Evolutionary conservation across 805 yeast genomes (phyloP).

Genomic region (Pichia exigua): DNA sequence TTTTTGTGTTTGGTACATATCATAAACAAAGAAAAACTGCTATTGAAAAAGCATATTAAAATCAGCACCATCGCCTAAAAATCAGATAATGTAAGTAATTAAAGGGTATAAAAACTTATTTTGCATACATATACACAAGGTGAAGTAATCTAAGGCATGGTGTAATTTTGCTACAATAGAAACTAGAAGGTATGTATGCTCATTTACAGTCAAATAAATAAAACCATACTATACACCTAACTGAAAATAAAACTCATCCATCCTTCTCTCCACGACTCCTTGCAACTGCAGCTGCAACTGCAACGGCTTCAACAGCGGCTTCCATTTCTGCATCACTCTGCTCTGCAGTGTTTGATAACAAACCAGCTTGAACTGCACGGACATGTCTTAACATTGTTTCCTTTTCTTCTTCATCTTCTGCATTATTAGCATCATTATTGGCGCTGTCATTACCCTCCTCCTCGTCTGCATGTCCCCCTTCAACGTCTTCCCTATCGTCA

Average conservation of each 20-base stretch:
- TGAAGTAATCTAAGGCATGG: too few relatives aligned
- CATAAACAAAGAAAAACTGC: too few relatives aligned
- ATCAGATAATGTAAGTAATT: too few relatives aligned
- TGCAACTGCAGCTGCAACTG: conserved; percentile 15
- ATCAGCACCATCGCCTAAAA: too few relatives aligned
- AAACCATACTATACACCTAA: too few relatives aligned
- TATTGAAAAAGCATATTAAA: too few relatives aligned
- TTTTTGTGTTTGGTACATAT: too few relatives aligned
- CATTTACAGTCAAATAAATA: too few relatives aligned
- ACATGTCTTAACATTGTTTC: conserved; percentile 7
- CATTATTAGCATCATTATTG: background rate
- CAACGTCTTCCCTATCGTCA: background rate
- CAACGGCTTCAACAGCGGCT: conserved; percentile 12
- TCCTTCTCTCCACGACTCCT: background rate
- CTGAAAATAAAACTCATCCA: background rate
- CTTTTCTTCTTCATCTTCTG: conserved; percentile 6
- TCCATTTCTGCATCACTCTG: conserved; percentile 9
- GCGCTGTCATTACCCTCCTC: background rate
- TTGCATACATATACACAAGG: too few relatives aligned
- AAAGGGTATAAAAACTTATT: background rate
- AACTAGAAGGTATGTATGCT: too few relatives aligned
- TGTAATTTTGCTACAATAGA: too few relatives aligned
- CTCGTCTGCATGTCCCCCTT: background rate
- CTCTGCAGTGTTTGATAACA: background rate
- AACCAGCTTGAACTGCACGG: conserved; percentile 5